Percentiles rank a stretch among this genome's conserved stretches.
Evolutionary conservation across 2,329 filamentous ascomycete genomes (phyloP).

Genomic region (Hirsutella rhossiliensis): DNA sequence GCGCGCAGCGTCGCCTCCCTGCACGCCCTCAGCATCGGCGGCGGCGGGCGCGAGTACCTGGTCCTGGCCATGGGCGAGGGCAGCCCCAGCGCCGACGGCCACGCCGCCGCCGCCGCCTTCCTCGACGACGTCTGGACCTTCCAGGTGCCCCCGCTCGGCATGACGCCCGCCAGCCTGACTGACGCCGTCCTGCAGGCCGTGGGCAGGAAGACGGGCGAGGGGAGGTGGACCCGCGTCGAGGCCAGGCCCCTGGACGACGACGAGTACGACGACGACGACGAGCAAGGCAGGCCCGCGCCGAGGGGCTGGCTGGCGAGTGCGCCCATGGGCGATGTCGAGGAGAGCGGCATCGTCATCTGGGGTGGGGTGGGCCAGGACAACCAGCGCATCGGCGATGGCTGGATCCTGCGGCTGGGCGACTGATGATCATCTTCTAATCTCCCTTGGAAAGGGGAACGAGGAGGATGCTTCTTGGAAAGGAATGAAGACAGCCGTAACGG

Average conservation of each 20-base stretch:
- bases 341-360: conserved; percentile 46
- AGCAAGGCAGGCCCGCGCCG: conserved; percentile 34
- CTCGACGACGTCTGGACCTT: conserved; percentile 53
- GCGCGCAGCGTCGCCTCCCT: conserved; percentile 41
- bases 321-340: conserved; percentile 45
- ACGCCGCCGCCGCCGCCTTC: conserved; percentile 40
- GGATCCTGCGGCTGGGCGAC: conserved; percentile 44
- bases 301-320: conserved; percentile 48
- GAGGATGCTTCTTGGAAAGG: neutral
- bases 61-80: conserved; percentile 49
- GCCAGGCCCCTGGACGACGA: conserved; percentile 38
- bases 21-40: conserved; percentile 39
- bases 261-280: conserved; percentile 35
- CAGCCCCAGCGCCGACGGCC: conserved; percentile 33
- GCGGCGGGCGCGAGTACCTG: conserved; percentile 49
- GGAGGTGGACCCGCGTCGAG: conserved; percentile 42
- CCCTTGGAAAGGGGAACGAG: neutral
- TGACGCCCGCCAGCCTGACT: conserved; percentile 42
- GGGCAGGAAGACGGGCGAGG: conserved; percentile 42
- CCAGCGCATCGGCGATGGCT: conserved; percentile 45
- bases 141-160: conserved; percentile 42
- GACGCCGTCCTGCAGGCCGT: conserved; percentile 42
- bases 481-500: no score
- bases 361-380: conserved; percentile 44
- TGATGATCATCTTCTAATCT: conserved; percentile 1